phyloP scores from a whole-genome alignment of 108 stramenopile genomes.

The Cyclotella atomus region DNA sequence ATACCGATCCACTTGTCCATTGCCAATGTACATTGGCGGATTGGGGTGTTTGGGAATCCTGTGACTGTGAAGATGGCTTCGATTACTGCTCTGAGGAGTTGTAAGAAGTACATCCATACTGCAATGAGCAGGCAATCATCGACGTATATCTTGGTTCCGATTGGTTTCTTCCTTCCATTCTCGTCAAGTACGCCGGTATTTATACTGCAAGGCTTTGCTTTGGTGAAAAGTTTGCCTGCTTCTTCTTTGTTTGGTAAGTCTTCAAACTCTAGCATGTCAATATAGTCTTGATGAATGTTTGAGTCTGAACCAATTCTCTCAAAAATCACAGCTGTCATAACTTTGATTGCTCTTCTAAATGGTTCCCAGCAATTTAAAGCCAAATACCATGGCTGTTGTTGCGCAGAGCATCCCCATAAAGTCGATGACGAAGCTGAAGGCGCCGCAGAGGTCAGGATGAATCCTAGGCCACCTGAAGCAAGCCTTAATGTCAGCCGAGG shows the following conservation, averaged over 20 bases:
- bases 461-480: constrained; percentile 13
- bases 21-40: constrained; percentile 13
- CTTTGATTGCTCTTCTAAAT: not conserved
- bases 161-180: not conserved
- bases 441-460: not conserved
- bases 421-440: not conserved
- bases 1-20: constrained; percentile 12
- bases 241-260: no score
- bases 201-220: not conserved
- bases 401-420: not conserved
- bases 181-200: not conserved
- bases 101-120: not conserved
- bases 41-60: not conserved
- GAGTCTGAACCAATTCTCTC: not conserved
- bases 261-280: not conserved
- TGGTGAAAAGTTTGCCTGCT: no score
- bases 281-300: not conserved
- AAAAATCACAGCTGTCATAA: not conserved
- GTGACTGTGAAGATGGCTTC: constrained; percentile 15
- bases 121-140: not conserved
- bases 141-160: not conserved
- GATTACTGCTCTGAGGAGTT: constrained; percentile 1
- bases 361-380: not conserved
- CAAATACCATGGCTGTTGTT: not conserved
- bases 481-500: constrained; percentile 14